A percentile compares a stretch with the other conserved stretches of the same genome.
Evolutionary conservation across 768 basidiomycete species (phyloP).

Genomic region (Hygrophoropsis aurantiaca): DNA sequence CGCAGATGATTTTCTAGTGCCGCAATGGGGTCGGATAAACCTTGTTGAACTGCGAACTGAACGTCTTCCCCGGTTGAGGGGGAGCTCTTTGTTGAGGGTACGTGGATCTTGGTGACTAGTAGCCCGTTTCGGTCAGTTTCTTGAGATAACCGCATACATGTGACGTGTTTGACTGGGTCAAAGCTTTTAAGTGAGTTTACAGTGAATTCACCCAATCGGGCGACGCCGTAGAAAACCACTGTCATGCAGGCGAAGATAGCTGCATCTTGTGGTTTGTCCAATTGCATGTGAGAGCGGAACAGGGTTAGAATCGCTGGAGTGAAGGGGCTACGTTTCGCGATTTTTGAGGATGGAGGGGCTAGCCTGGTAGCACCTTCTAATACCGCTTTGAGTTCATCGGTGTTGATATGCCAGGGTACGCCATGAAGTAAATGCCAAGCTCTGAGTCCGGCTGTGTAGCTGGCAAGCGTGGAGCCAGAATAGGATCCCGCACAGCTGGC

Average conservation of each 20-base stretch:
- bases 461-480: constrained; percentile 5
- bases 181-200: constrained; percentile 11
- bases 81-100: constrained; percentile 30
- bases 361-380: constrained; percentile 2
- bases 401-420: constrained; percentile 10
- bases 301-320: neutral
- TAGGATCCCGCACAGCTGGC: constrained; percentile 10
- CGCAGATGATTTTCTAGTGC: neutral
- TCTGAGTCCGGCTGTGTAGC: constrained; percentile 14
- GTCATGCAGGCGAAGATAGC: constrained; percentile 21
- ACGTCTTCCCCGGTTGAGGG: neutral
- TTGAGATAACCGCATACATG: constrained; percentile 12
- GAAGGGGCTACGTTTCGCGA: neutral
- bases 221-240: constrained; percentile 13
- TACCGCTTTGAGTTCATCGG: constrained; percentile 11
- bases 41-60: neutral
- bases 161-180: constrained; percentile 14
- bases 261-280: constrained; percentile 8
- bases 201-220: constrained; percentile 20
- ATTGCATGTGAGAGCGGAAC: constrained; percentile 2
- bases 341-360: neutral
- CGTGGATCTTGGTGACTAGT: constrained; percentile 20
- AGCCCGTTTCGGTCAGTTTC: constrained; percentile 24
- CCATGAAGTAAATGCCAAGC: constrained; percentile 27
- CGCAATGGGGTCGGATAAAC: neutral